These are phyloP conservation scores for Diaporthe citrichinensis DNA, from an alignment of 2,329 filamentous ascomycete genomes.

Conservation along the genomic window DNA sequence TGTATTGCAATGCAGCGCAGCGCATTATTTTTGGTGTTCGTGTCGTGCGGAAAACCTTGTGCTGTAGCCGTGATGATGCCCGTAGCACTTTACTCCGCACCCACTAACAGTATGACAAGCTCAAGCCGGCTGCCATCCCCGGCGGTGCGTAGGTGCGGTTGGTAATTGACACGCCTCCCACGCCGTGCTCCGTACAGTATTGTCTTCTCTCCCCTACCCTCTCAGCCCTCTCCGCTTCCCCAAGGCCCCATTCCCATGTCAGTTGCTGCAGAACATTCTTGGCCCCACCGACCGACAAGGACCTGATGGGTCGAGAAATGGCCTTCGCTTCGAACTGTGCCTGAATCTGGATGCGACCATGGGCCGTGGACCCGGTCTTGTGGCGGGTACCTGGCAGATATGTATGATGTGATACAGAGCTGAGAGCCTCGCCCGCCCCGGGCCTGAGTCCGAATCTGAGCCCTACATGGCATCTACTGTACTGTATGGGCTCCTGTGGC, in stretches of 20 bases:
- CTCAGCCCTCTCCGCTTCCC: conserved; percentile 27
- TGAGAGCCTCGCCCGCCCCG: conserved; percentile 25
- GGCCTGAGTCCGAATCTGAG: background rate
- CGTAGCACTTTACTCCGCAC: conserved; percentile 19
- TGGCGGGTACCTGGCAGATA: conserved; percentile 33
- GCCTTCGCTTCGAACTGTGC: conserved; percentile 28
- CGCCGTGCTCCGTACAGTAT: conserved; percentile 8
- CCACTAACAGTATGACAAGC: conserved; percentile 18
- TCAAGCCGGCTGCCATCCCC: conserved; percentile 37
- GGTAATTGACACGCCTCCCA: background rate
- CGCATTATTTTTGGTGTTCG: conserved; percentile 31
- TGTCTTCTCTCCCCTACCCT: conserved; percentile 9
- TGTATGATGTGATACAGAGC: conserved; percentile 33
- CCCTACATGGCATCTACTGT: background rate
- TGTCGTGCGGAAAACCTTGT: conserved; percentile 26
- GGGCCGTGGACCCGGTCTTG: conserved; percentile 18
- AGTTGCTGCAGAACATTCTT: conserved; percentile 35
- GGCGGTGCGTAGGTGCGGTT: conserved; percentile 8
- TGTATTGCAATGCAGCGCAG: conserved; percentile 19
- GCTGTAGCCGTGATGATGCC: conserved; percentile 10
- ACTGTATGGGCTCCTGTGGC: conserved; percentile 15
- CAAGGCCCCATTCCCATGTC: conserved; percentile 28
- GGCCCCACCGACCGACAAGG: conserved; percentile 22
- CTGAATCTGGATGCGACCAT: conserved; percentile 20
- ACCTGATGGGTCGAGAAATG: conserved; percentile 18